A percentile compares a stretch with the other conserved stretches of the same genome.
Conservation (phyloP, 306 rosid genomes). For the Malus orientalis region DNA sequence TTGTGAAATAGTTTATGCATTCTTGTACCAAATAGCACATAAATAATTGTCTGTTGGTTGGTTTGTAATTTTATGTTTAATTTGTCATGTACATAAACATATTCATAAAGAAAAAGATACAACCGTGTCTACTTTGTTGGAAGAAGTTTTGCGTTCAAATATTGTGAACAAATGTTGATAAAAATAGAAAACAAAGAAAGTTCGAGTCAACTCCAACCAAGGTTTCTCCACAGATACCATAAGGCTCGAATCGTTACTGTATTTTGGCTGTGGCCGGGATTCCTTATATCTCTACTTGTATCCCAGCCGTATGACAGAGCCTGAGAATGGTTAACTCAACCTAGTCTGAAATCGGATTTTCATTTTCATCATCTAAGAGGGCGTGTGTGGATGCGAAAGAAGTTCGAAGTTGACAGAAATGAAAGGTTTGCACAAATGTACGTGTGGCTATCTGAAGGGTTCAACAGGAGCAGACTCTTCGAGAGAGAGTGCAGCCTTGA, state of each 20-base stretch:
- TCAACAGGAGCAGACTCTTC: constrained; percentile 79
- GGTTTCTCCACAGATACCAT: not conserved
- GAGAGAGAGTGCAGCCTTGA: constrained; percentile 66
- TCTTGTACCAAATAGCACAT: not conserved
- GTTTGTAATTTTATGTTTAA: not conserved
- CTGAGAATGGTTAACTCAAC: not conserved
- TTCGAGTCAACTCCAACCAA: not conserved
- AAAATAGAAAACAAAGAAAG: no score
- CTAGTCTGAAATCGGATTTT: not conserved
- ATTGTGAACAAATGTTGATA: not conserved
- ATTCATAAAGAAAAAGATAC: not conserved
- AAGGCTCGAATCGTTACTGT: not conserved
- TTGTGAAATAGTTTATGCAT: not conserved
- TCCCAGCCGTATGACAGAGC: not conserved
- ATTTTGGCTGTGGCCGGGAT: not conserved
- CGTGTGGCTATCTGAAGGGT: constrained; percentile 53
- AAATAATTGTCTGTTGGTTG: not conserved
- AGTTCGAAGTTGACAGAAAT: not conserved
- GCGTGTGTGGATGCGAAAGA: not conserved
- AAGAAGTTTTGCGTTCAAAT: not conserved
- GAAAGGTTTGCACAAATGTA: not conserved
- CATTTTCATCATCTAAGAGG: not conserved
- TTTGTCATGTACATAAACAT: not conserved
- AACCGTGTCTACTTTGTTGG: not conserved
- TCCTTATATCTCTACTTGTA: not conserved